These are phyloP conservation scores for Besnoitia besnoiti DNA, from an alignment of 169 alveolate genomes.

Conservation along the genomic window DNA sequence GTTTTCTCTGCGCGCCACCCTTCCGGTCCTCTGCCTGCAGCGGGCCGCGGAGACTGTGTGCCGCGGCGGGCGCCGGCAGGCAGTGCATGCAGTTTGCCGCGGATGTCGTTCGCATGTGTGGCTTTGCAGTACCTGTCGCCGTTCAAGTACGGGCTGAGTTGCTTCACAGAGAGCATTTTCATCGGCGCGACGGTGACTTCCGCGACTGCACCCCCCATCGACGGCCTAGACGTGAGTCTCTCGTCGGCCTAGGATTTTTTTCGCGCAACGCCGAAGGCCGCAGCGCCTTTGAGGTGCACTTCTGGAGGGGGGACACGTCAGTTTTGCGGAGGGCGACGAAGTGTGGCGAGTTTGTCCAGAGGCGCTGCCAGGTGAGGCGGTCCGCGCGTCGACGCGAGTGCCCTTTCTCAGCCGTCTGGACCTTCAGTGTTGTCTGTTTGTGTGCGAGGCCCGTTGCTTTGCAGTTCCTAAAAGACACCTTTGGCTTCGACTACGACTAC, in stretches of 20 bases:
- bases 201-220: neutral
- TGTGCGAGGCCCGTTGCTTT: neutral
- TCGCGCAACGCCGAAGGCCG: neutral
- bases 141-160: constrained; percentile 43
- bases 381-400: neutral
- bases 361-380: neutral
- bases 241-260: neutral
- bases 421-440: neutral
- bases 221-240: neutral
- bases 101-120: neutral
- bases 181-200: constrained; percentile 7
- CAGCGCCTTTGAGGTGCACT: neutral
- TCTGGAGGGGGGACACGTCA: neutral
- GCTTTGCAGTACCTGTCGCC: constrained; percentile 45
- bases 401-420: neutral
- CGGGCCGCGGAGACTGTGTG: too few species aligned
- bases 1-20: too few species aligned
- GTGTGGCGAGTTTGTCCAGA: neutral
- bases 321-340: neutral
- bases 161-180: constrained; percentile 44
- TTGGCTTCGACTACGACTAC: neutral
- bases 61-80: too few species aligned
- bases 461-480: constrained; percentile 7
- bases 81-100: too few species aligned
- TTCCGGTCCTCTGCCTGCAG: too few species aligned